Base-by-base conservation (phyloP, 2,329 filamentous ascomycete species). In the Exutisphaerella laricina region DNA sequence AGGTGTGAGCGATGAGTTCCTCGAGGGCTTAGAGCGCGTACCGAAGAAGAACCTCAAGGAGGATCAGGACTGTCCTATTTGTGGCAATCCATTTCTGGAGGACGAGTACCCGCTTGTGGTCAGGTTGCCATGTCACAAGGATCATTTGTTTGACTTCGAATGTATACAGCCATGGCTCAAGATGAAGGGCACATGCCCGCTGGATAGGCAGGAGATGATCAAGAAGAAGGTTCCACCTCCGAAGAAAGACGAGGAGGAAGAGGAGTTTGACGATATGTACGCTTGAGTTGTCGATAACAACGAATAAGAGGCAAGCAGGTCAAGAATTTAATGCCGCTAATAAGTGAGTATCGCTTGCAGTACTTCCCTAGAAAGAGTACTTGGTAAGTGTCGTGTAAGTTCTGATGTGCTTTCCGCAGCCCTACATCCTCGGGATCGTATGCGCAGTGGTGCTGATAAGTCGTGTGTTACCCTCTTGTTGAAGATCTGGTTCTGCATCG, bases 81-180 rank as follows among this genome's bases (percentile, higher is more conserved):
- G 78, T 61, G 71, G 70, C 38, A 77, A 77, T 49, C 69, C 75
- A 3, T 81, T 80, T 52, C 61, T 81, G 4, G 77, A 80, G n/a
- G 78, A 70, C 71, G 57, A 42, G 62, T 55, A 31, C 53, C 79
- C 79, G n/a, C 71, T 83, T 13, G 75, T 82, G 25, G 78, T 83
- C 33, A 70, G 72, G 20, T 60, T 83, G 22, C 77, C 79, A 7
- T 83, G 79, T 51, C 77, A 82, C 58, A 67, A 73, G 12, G 73
- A 73, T 26, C 79, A 83, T 58, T 56, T 77, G 14, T 82, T 82
- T 61, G 79, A 83, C 62, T 60, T 82, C 18, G 79, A 82, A 54
- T 83, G 79, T 60, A 77, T 83, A 48, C 65, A 72, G 45, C 79
- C 79, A 0, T 83, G 79, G 79, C 62, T 83, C 49, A 73, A 80